Evolutionary conservation across 2,329 filamentous ascomycete genomes (phyloP).

Genomic region (Tolypocladium ophioglossoides): DNA sequence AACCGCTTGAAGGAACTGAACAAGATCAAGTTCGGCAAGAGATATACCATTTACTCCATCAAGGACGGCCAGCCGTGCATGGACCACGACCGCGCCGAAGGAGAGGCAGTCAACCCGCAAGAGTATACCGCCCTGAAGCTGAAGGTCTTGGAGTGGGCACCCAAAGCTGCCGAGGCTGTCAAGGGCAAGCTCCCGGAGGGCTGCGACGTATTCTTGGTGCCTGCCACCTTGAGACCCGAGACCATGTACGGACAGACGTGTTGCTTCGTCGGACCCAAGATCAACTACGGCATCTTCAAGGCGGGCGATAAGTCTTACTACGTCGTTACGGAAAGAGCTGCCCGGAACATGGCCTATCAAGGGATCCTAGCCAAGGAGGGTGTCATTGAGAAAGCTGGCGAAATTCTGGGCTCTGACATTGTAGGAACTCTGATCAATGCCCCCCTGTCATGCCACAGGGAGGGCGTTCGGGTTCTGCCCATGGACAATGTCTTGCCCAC

Average conservation of each 20-base stretch:
- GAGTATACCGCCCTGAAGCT: slow-evolving; percentile 92
- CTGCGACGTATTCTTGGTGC: slow-evolving; percentile 78
- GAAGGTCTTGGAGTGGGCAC: slow-evolving; percentile 81
- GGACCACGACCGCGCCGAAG: slow-evolving; percentile 36
- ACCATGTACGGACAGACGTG: slow-evolving; percentile 98
- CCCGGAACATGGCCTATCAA: slow-evolving; percentile 95
- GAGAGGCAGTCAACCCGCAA: slow-evolving; percentile 56
- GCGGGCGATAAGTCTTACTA: slow-evolving; percentile 70
- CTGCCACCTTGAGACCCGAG: slow-evolving; percentile 86
- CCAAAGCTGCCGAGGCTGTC: slow-evolving; percentile 59
- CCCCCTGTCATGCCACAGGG: slow-evolving; percentile 74
- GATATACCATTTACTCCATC: slow-evolving; percentile 76
- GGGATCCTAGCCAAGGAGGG: slow-evolving; percentile 72
- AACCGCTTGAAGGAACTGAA: slow-evolving; percentile 76
- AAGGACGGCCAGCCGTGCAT: slow-evolving; percentile 36
- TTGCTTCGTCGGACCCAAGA: slow-evolving; percentile 87
- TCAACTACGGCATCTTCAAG: slow-evolving; percentile 83
- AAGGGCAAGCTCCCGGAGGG: slow-evolving; percentile 68
- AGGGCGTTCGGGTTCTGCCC: slow-evolving; percentile 78
- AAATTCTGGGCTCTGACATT: slow-evolving; percentile 67
- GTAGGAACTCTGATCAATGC: slow-evolving; percentile 85
- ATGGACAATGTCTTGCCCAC: slow-evolving; percentile 90
- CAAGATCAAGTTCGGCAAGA: slow-evolving; percentile 89
- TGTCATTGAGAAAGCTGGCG: slow-evolving; percentile 61
- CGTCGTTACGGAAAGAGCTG: slow-evolving; percentile 73